A percentile compares a stretch with the other conserved stretches of the same genome.
These are phyloP conservation scores for Vicia villosa DNA, from an alignment of 306 rosid genomes.

Conservation along the genomic window DNA sequence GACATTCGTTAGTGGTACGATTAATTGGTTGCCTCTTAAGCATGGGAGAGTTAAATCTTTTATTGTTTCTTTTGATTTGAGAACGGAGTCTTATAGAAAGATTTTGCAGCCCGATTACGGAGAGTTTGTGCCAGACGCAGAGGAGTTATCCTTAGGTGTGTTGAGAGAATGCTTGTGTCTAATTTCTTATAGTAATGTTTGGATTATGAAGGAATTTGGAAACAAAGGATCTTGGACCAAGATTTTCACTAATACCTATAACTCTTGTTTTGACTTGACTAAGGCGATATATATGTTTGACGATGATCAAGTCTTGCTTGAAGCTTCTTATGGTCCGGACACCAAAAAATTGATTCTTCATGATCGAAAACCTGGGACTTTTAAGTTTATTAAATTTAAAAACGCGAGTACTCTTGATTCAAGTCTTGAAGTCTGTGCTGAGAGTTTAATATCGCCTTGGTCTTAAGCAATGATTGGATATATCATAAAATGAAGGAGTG, in stretches of 20 bases:
- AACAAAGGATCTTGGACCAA: neutral
- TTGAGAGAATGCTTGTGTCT: neutral
- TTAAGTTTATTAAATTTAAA: neutral
- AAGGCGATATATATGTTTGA: neutral
- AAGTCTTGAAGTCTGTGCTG: too few species aligned
- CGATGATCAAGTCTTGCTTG: neutral
- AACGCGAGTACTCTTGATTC: neutral
- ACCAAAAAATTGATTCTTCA: neutral
- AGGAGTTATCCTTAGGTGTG: neutral
- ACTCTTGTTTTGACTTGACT: neutral
- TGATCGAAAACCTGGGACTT: neutral
- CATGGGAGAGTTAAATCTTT: neutral
- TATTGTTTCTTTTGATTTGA: neutral
- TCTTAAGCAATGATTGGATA: too few species aligned
- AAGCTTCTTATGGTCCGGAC: too few species aligned
- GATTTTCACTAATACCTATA: neutral
- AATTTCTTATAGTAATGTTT: neutral
- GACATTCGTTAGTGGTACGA: neutral
- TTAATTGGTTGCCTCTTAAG: neutral
- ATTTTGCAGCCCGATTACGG: neutral
- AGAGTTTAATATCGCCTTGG: too few species aligned
- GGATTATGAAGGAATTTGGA: neutral
- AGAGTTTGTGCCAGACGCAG: neutral
- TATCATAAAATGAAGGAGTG: too few species aligned
- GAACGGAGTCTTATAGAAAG: neutral